Evolutionary conservation across 1,284 basidiomycete genomes (phyloP), one percentile per base, ranked within the genome.

Genomic region (Pyrrhoderma lamaoense): DNA sequence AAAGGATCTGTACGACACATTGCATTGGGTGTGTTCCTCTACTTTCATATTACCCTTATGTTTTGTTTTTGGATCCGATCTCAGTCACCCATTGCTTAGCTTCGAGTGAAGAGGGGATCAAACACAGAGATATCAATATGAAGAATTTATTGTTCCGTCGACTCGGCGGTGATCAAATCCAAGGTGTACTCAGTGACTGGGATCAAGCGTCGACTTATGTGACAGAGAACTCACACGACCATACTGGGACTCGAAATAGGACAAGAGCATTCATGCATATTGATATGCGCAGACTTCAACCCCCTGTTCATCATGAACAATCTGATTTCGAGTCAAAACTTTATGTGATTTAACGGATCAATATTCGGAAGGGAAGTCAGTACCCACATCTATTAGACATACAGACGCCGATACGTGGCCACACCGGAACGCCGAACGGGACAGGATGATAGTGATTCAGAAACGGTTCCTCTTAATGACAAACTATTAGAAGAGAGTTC

Each of bases 151-250:
- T 52, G 51, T 37, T 14, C n/a, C 43, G 44, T 34, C 31, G 42
- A 9, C 13, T 34, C 27, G 36, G 16, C 8, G 25, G 42, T 14
- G 51, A 39, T 8, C 8, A n/a, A 4, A 19, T 46, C 8, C 39
- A 35, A 21, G 51, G 51, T 13, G 51, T 52, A 3, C 22, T 52
- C n/a, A 52, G 40, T 47, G 51, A 52, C 14, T 52, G 35, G 27
- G 51, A 52, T 31, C 44, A 46, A 25, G 51, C 51, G 3, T 18
- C 25, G n/a, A 31, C 47, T 2, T 23, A 8, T 1, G 2, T 4
- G 0, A 3, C 19, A 3, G 2, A 4, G 1, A 3, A 5, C 18
- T 35, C 39, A 16, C 11, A 5, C 5, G 25, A 18, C 8, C 51
- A 36, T 40, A 25, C 23, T 5, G 39, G 25, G 13, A 19, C 25